Evolutionary conservation across 75 land plant species (phyloP).

Genomic region (Picea glauca): DNA sequence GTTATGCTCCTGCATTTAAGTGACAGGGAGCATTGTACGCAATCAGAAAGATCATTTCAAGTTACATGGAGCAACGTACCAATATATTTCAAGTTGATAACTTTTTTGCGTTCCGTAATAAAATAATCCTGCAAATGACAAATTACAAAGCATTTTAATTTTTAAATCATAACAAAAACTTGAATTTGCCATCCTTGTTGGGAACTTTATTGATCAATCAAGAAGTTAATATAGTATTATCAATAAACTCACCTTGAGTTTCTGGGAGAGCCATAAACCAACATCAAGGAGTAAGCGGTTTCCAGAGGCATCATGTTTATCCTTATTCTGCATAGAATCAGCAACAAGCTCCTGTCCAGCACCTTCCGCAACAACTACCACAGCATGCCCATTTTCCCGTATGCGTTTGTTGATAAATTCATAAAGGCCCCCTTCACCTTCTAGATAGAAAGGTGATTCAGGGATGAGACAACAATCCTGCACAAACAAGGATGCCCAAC

Average conservation of each 20-base stretch:
- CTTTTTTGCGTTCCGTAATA: conserved; percentile 19
- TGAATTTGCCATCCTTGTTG: background rate
- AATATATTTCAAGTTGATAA: conserved; percentile 59
- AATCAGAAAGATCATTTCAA: too few relatives aligned
- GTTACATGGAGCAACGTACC: conserved; percentile 24
- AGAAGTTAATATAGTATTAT: background rate
- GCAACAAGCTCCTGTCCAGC: conserved; percentile 61
- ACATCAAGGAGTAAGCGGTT: conserved; percentile 66
- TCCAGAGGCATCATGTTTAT: conserved; percentile 61
- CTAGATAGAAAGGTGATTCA: conserved; percentile 66
- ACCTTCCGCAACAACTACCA: conserved; percentile 68
- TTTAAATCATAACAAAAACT: background rate
- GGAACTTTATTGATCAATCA: conserved; percentile 4
- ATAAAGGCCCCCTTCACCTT: conserved; percentile 65
- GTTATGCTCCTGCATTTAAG: too few relatives aligned
- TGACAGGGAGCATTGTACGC: background rate
- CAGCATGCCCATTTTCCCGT: conserved; percentile 64
- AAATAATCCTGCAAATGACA: conserved; percentile 42
- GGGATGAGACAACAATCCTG: conserved; percentile 74
- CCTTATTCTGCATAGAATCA: conserved; percentile 19
- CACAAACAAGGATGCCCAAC: background rate
- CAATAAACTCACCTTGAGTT: conserved; percentile 55
- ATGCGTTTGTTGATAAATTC: conserved; percentile 46
- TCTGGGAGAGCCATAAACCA: conserved; percentile 80
- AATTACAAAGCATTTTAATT: background rate